Conservation (phyloP, 108 stramenopile species). For the Nitzschia sp. region DNA sequence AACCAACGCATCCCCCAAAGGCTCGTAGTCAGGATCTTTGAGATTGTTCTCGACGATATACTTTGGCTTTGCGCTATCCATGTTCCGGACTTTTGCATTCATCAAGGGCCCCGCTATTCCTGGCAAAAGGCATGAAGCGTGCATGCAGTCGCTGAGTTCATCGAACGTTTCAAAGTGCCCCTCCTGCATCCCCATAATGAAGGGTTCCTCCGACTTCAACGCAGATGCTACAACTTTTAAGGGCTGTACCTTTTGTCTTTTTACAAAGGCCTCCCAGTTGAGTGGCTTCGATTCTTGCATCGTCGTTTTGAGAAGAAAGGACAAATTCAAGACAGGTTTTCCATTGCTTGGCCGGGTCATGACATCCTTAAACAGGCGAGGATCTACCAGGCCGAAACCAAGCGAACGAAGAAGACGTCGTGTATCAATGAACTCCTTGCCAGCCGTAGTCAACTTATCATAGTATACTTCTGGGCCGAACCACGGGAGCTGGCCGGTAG, state of each 20-base stretch:
- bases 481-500: slow-evolving; percentile 84
- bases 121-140: slow-evolving; percentile 90
- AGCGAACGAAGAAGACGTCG: slow-evolving; percentile 77
- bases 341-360: slow-evolving; percentile 62
- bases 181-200: slow-evolving; percentile 76
- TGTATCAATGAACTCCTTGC: slow-evolving; percentile 84
- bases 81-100: slow-evolving; percentile 39
- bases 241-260: slow-evolving; percentile 81
- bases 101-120: slow-evolving; percentile 93
- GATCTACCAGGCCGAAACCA: slow-evolving; percentile 86
- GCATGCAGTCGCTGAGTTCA: slow-evolving; percentile 85
- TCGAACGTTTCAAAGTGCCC: slow-evolving; percentile 77
- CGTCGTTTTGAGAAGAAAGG: slow-evolving; percentile 78
- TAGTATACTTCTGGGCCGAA: slow-evolving; percentile 96
- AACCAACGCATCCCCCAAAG: slow-evolving; percentile 89
- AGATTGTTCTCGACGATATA: slow-evolving; percentile 57
- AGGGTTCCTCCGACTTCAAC: slow-evolving; percentile 61
- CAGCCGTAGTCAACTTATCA: slow-evolving; percentile 84
- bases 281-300: slow-evolving; percentile 87
- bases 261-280: slow-evolving; percentile 87
- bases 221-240: slow-evolving; percentile 90
- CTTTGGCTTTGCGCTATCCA: slow-evolving; percentile 29
- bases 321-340: slow-evolving; percentile 89
- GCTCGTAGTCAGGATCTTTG: slow-evolving; percentile 60
- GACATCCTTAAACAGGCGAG: slow-evolving; percentile 79